phyloP scores from a whole-genome alignment of 1,284 basidiomycete genomes.

The Tylopilus sp. region DNA sequence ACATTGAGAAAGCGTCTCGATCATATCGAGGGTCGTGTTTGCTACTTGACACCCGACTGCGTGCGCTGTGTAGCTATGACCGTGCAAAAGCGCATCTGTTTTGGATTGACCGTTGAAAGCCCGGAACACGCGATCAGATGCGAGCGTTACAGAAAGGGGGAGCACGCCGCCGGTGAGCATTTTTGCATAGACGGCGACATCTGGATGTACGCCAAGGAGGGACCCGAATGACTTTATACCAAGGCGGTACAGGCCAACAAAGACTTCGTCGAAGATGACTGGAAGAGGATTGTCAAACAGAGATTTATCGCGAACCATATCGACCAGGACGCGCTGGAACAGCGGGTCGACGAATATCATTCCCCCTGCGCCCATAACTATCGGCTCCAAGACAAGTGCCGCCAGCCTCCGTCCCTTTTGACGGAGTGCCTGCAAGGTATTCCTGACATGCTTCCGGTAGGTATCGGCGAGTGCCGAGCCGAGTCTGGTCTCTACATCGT shows the following conservation, averaged over 20 bases:
- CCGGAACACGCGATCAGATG: conserved; percentile 73
- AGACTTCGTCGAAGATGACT: conserved; percentile 96
- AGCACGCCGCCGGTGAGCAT: conserved; percentile 91
- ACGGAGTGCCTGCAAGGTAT: conserved; percentile 50
- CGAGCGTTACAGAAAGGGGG: conserved; percentile 82
- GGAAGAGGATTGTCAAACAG: conserved; percentile 57
- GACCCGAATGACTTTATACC: conserved; percentile 65
- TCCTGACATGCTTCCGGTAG: conserved; percentile 63
- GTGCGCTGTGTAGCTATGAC: conserved; percentile 93
- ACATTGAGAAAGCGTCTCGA: conserved; percentile 47
- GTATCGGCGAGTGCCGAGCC: conserved; percentile 54
- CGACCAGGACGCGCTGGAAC: conserved; percentile 86
- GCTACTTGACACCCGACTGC: conserved; percentile 91
- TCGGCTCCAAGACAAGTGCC: conserved; percentile 85
- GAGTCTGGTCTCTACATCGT: conserved; percentile 68
- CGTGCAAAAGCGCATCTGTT: conserved; percentile 84
- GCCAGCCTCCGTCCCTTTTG: conserved; percentile 45
- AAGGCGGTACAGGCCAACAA: conserved; percentile 85
- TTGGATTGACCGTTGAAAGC: conserved; percentile 78
- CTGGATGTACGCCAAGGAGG: conserved; percentile 70
- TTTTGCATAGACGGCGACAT: conserved; percentile 91
- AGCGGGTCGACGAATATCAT: conserved; percentile 98
- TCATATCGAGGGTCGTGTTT: conserved; percentile 67
- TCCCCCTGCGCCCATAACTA: conserved; percentile 92
- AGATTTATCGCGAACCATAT: conserved; percentile 60